Conservation (phyloP, 2,329 filamentous ascomycete species). For the Eurotiales sp. region DNA sequence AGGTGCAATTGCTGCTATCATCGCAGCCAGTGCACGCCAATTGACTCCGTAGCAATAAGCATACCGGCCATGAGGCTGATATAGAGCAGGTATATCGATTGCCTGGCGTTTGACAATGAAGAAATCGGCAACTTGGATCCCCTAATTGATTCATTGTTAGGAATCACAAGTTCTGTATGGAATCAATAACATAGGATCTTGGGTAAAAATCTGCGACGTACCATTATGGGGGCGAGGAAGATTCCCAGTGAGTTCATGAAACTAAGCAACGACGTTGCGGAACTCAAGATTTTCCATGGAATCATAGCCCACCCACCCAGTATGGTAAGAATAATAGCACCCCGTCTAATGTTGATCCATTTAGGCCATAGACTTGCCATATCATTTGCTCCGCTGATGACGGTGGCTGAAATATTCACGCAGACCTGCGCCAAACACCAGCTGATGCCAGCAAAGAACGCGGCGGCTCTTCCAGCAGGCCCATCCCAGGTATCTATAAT, state of each 20-base stretch:
- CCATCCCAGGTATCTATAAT: slow-evolving; percentile 25
- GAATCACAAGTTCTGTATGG: no score
- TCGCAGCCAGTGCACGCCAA: slow-evolving; percentile 28
- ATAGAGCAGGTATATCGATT: slow-evolving; percentile 42
- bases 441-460: slow-evolving; percentile 27
- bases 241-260: slow-evolving; percentile 26
- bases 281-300: slow-evolving; percentile 35
- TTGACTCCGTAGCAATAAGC: slow-evolving; percentile 31
- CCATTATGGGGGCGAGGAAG: slow-evolving; percentile 43
- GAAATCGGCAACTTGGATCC: slow-evolving; percentile 30
- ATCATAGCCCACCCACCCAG: slow-evolving; percentile 31
- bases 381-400: slow-evolving; percentile 53
- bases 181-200: no score
- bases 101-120: slow-evolving; percentile 37
- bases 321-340: slow-evolving; percentile 44
- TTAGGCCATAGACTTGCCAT: slow-evolving; percentile 50
- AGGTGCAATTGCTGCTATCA: slow-evolving; percentile 31
- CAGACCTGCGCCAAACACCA: slow-evolving; percentile 46
- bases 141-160: neutral
- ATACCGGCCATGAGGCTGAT: slow-evolving; percentile 41
- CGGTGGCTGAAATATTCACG: slow-evolving; percentile 54
- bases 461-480: slow-evolving; percentile 24
- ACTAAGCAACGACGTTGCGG: slow-evolving; percentile 26
- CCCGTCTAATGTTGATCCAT: slow-evolving; percentile 52
- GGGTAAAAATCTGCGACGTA: no score